Evolutionary conservation across 768 basidiomycete genomes (phyloP), one percentile per base, ranked within the genome.

Genomic region (Boletus rufocinnamomeus): DNA sequence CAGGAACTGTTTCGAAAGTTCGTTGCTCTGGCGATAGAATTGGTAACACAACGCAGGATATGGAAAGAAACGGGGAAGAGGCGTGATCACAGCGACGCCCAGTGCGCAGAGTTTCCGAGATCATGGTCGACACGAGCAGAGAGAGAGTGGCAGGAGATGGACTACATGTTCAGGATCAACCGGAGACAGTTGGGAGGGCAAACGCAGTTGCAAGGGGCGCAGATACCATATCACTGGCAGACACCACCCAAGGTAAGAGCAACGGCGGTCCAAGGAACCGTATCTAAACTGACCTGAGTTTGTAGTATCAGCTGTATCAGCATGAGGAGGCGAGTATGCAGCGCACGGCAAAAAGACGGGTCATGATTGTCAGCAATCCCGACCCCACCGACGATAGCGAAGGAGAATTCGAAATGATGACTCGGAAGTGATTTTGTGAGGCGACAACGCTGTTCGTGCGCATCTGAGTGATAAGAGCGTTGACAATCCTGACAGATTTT

Each of bases 351-450:
- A 66, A 46, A 50, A 68, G 70, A 58, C 62, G 71, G 47, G 63
- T 71, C 43, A 72, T 71, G 70, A 34, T 71, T 44, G 56, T 71
- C 37, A 72, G 50, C 27, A 71, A 71, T 47, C 70, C 70, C 2
- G 70, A 71, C 54, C 70, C 68, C 25, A 28, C 57, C 9, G 69
- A 69, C 28, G 71, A 72, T 27, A 68, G 70, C 57, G 70, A 68
- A n/a, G 62, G 40, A 34, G 70, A 70, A 50, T 50, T 60, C 13
- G 68, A 71, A 0, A 28, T 64, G 54, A 54, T 46, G 52, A 17
- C 28, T 53, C 52, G 57, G 44, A 66, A 50, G 56, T 61, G 38
- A 54, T 19, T 25, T 25, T n/a, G 35, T 37, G 54, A 64, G 41
- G 27, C 37, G 43, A 57, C 28, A 37, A 23, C 43, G 17, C 23